Base-by-base conservation (phyloP, 2,329 filamentous ascomycete species). In the Aureobasidium zeae region DNA sequence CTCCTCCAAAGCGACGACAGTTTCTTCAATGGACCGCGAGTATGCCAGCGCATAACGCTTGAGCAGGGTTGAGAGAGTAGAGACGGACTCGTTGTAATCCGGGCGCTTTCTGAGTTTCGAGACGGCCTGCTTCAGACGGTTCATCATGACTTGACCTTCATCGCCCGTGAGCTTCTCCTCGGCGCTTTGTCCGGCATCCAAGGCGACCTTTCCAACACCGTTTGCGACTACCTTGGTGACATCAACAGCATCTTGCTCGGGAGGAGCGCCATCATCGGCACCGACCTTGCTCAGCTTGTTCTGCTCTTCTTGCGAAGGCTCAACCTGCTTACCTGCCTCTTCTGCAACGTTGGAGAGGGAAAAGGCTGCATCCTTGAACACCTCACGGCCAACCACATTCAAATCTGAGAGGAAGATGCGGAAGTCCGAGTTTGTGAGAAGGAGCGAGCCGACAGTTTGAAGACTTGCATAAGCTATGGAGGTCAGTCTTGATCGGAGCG, bases 391-490 rank as follows among this genome's bases (percentile, higher is more conserved):
- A 34, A 95, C 75, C 0, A 80, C 79, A 33, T 79, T 79, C 29
- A 94, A 64, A 55, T 96, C 89, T 9, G 81, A 77, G 32, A 95
- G 68, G 54, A 96, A 87, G 5, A 88, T 71, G 28, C 88, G 80
- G 60, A 96, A 95, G 55, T 95, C 87, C 0, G 83, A 79, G 58
- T 96, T 96, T 11, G 85, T 86, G 31, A 96, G 68, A 1, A 95
- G 73, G n/a, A 96, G 69, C 3, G 81, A 83, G 21, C 83, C 81
- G 0, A 96, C 77, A 0, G 87, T 94, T 46, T 79, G 81, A 35
- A 94, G 65, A 59, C 87, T 94, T 56, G 83, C 72, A 55, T 88
- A 88, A 12, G 84, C 83, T 83, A 51, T 16, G 15, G 36, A 3
- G 47, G 47, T 62, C 38, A 63, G 51, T 44, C 17, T 7, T 15